A percentile compares a stretch with the other conserved stretches of the same genome.
Evolutionary conservation across 2,329 filamentous ascomycete species (phyloP).

Genomic region (Penicillium sp.): DNA sequence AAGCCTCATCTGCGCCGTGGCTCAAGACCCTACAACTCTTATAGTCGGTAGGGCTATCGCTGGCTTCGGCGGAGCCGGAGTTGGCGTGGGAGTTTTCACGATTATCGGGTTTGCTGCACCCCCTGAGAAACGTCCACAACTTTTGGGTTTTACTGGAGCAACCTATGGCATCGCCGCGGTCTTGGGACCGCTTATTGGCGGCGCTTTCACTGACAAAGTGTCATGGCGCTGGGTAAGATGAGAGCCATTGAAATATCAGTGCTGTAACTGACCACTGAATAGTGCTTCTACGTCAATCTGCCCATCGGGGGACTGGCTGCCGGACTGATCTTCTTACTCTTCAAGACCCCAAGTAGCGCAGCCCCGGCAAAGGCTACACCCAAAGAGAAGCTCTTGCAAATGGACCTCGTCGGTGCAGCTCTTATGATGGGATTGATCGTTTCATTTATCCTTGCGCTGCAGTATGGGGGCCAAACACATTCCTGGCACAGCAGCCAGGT

Average conservation of each 20-base stretch:
- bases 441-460: constrained; percentile 48
- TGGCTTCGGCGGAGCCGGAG: constrained; percentile 38
- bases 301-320: constrained; percentile 25
- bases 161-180: constrained; percentile 53
- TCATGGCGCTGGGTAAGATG: constrained; percentile 47
- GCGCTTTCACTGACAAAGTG: constrained; percentile 47
- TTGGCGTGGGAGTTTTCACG: constrained; percentile 30
- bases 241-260: background rate
- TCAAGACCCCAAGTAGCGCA: constrained; percentile 20
- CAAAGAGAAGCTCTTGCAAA: constrained; percentile 43
- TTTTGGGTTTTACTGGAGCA: constrained; percentile 49
- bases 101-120: constrained; percentile 26
- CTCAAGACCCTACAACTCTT: constrained; percentile 34
- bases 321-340: constrained; percentile 29
- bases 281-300: constrained; percentile 34
- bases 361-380: constrained; percentile 2
- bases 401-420: constrained; percentile 47
- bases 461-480: constrained; percentile 45
- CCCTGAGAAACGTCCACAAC: constrained; percentile 1
- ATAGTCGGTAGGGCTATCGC: constrained; percentile 44
- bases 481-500: constrained; percentile 42
- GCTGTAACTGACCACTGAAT: background rate
- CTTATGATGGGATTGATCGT: constrained; percentile 42
- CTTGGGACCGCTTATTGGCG: constrained; percentile 50
- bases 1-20: constrained; percentile 42